Base-by-base conservation (phyloP, 2,329 filamentous ascomycete genomes). In the Proliferodiscus dingleyae region DNA sequence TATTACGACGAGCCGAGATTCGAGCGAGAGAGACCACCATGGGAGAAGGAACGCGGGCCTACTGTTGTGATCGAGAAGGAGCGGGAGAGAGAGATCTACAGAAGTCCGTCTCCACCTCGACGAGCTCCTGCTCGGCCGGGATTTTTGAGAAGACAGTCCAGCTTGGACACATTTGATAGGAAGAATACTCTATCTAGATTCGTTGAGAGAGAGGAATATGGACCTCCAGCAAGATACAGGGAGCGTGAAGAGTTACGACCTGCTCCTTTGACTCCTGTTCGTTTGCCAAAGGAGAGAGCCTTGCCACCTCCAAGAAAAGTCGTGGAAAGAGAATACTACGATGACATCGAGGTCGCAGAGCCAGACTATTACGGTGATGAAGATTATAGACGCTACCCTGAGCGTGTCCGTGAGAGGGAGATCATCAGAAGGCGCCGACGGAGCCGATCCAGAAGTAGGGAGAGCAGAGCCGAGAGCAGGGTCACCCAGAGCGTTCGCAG, bases 101-200 rank as follows among this genome's bases (percentile, higher is more conserved):
- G 55, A 40, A 55, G 52, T 28, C 53, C 56, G 16, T 50, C 54
- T 9, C 56, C 58, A 6, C 55, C 57, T 21, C 46, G 57, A 43
- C 48, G 56, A 22, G 49, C 69, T 71, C 37, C 73, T 75, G 26
- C 34, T 18, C 76, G 85, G 37, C 89, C 89, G 2, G 73, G 74
- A 23, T 74, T 90, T 52, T 61, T 93, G 41, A 80, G 90, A 47
- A 80, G 90, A 34, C 89, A 95, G 64, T 95, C 89, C 11, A 95
- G 89, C 42, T 74, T 95, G 30, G 90, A 95, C 64, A 95, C 87
- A 0, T 95, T 89, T 62, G 90, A 96, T 66, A 82, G 89, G 39
- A 81, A 81, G 22, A 37, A 37, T 23, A 84, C 87, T 1, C 57
- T 73, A 44, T 72, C 74, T 24, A 73, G 77, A 36, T 74, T 49